Evolutionary conservation across 139 green algal species (phyloP).

Genomic region (Chlamydomonas schloesseri): DNA sequence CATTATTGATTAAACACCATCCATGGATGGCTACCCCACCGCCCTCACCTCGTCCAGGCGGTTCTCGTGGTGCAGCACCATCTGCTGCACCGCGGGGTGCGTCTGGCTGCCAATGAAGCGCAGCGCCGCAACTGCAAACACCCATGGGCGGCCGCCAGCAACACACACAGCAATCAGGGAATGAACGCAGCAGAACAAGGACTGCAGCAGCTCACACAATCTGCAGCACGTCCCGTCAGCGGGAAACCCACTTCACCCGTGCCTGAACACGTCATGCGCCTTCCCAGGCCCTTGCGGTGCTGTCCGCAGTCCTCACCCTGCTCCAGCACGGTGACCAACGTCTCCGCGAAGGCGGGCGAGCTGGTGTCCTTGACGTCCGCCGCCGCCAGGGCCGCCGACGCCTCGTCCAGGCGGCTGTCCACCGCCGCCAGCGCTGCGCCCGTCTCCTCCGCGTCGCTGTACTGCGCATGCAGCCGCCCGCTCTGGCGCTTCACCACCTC

Average conservation of each 20-base stretch:
- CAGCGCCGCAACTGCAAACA: constrained; percentile 45
- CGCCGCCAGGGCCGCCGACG: constrained; percentile 8
- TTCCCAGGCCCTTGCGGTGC: too few relatives aligned
- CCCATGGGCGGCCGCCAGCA: too few relatives aligned
- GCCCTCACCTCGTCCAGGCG: constrained; percentile 31
- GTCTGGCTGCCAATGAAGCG: constrained; percentile 57
- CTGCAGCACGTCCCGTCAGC: too few relatives aligned
- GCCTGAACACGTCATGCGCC: too few relatives aligned
- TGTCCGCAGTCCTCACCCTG: constrained; percentile 23
- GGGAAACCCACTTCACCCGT: too few relatives aligned
- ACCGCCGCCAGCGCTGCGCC: constrained; percentile 45
- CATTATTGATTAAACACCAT: too few relatives aligned
- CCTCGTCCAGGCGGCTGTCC: constrained; percentile 19
- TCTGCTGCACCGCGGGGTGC: constrained; percentile 57
- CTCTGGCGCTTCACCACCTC: constrained; percentile 52
- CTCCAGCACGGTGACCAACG: constrained; percentile 45
- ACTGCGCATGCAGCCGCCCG: constrained; percentile 46
- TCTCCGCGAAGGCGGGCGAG: constrained; percentile 39
- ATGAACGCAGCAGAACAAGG: too few relatives aligned
- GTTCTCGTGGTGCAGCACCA: constrained; percentile 52
- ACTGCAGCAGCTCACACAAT: too few relatives aligned
- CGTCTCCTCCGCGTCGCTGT: constrained; percentile 45
- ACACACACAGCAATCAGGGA: too few relatives aligned
- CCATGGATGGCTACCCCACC: too few relatives aligned
- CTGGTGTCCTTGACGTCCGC: constrained; percentile 2